phyloP scores from a whole-genome alignment of 2,329 filamentous ascomycete species.

The Aspergillus sp. region DNA sequence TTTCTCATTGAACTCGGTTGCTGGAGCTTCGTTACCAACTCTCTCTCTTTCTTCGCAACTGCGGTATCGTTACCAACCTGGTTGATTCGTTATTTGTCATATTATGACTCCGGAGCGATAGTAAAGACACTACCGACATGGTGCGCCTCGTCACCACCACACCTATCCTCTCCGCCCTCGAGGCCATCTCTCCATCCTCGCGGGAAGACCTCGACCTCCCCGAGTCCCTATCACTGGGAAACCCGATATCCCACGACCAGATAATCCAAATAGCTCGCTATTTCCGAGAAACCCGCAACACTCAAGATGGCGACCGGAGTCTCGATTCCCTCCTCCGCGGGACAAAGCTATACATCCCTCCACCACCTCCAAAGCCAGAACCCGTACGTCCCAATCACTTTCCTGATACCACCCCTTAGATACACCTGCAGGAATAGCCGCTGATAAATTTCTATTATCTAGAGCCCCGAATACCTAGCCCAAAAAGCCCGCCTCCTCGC shows the following conservation, averaged over 20 bases:
- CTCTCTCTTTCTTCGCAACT: no score
- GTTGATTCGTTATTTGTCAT: neutral
- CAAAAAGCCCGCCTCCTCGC: conserved; percentile 82
- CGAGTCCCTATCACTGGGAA: conserved; percentile 25
- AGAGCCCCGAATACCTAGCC: conserved; percentile 76
- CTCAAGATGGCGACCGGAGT: conserved; percentile 33
- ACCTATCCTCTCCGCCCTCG: conserved; percentile 39
- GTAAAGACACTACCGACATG: conserved; percentile 30
- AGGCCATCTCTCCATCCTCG: conserved; percentile 31
- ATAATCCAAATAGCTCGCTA: conserved; percentile 38
- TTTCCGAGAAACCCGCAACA: conserved; percentile 18
- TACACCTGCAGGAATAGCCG: neutral
- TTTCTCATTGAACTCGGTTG: neutral
- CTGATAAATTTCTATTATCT: neutral
- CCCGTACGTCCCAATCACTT: conserved; percentile 57
- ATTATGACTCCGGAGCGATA: neutral
- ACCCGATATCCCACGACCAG: conserved; percentile 44
- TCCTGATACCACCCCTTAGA: neutral
- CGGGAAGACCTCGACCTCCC: conserved; percentile 38
- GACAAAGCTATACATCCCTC: conserved; percentile 71
- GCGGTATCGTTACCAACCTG: no score
- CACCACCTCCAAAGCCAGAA: conserved; percentile 75
- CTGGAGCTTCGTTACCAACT: neutral
- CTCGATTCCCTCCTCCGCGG: conserved; percentile 73
- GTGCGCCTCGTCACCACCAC: conserved; percentile 43